Conservation (phyloP, 2,329 filamentous ascomycete genomes). For the Aspergillus sp. region DNA sequence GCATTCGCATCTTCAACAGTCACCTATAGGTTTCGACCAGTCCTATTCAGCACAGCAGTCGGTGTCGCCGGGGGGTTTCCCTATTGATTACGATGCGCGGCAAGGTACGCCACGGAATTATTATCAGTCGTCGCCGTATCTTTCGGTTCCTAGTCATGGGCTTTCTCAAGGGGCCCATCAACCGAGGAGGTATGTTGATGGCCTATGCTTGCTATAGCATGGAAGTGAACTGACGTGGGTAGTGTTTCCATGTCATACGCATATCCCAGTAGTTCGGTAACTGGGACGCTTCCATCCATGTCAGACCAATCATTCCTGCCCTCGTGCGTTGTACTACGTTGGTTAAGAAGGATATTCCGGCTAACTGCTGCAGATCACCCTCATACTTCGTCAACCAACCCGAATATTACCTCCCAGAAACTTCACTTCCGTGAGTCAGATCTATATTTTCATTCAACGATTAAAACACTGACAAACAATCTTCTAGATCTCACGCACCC, state of each 20-base stretch:
- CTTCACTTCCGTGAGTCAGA: conserved; percentile 24
- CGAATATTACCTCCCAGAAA: conserved; percentile 27
- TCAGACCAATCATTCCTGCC: conserved; percentile 18
- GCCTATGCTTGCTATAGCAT: conserved; percentile 1
- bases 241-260: conserved; percentile 17
- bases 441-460: conserved; percentile 7
- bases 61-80: conserved; percentile 17
- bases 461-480: background rate
- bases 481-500: conserved; percentile 17
- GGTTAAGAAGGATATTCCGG: background rate
- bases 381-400: conserved; percentile 29
- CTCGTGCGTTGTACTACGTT: conserved; percentile 12
- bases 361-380: conserved; percentile 19
- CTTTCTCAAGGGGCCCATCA: conserved; percentile 10
- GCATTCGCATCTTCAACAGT: conserved; percentile 20
- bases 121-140: conserved; percentile 17
- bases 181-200: conserved; percentile 13
- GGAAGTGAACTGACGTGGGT: background rate
- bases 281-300: conserved; percentile 13
- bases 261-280: conserved; percentile 13
- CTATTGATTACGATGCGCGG: conserved; percentile 20
- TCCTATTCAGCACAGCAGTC: conserved; percentile 19
- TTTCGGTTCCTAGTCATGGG: conserved; percentile 8
- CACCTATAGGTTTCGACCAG: conserved; percentile 21
- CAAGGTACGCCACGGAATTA: conserved; percentile 14